A percentile compares a stretch with the other conserved stretches of the same genome.
These are phyloP conservation scores for Metarhizium humberi DNA, from an alignment of 2,329 filamentous ascomycete species.

Conservation along the genomic window DNA sequence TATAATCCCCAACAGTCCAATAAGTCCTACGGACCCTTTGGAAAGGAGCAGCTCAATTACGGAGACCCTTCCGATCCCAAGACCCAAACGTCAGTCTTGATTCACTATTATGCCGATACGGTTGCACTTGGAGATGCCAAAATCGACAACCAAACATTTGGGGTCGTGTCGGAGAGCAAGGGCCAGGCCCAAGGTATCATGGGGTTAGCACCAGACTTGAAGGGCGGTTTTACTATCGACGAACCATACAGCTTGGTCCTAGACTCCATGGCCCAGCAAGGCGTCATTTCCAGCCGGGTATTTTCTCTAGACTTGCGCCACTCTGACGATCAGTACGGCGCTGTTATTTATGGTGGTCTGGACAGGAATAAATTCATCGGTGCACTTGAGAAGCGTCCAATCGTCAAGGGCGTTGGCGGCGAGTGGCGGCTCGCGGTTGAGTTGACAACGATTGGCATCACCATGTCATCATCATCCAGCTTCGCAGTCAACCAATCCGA, in stretches of 20 bases:
- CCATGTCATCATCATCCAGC: slow-evolving; percentile 12
- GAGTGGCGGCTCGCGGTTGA: slow-evolving; percentile 27
- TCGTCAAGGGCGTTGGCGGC: slow-evolving; percentile 27
- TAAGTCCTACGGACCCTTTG: slow-evolving; percentile 27
- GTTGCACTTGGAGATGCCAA: slow-evolving; percentile 33
- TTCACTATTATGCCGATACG: slow-evolving; percentile 37
- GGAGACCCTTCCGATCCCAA: slow-evolving; percentile 26
- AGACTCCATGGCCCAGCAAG: slow-evolving; percentile 36
- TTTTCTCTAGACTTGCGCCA: slow-evolving; percentile 43
- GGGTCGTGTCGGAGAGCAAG: slow-evolving; percentile 34
- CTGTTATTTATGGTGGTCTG: slow-evolving; percentile 44
- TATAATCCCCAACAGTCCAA: slow-evolving; percentile 34
- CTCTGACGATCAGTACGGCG: slow-evolving; percentile 31
- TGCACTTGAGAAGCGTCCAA: slow-evolving; percentile 30
- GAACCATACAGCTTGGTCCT: slow-evolving; percentile 44
- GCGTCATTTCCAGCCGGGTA: slow-evolving; percentile 37
- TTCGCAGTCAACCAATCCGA: slow-evolving; percentile 21
- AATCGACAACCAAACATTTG: slow-evolving; percentile 39
- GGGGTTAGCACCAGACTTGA: slow-evolving; percentile 35
- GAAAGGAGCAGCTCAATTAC: slow-evolving; percentile 27
- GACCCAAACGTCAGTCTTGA: slow-evolving; percentile 27
- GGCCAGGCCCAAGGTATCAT: slow-evolving; percentile 43
- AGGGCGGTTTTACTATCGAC: slow-evolving; percentile 25
- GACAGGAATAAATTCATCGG: slow-evolving; percentile 44
- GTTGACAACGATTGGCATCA: slow-evolving; percentile 22